Conservation (phyloP, 768 basidiomycete genomes). For the Leccinum sublutescens region DNA sequence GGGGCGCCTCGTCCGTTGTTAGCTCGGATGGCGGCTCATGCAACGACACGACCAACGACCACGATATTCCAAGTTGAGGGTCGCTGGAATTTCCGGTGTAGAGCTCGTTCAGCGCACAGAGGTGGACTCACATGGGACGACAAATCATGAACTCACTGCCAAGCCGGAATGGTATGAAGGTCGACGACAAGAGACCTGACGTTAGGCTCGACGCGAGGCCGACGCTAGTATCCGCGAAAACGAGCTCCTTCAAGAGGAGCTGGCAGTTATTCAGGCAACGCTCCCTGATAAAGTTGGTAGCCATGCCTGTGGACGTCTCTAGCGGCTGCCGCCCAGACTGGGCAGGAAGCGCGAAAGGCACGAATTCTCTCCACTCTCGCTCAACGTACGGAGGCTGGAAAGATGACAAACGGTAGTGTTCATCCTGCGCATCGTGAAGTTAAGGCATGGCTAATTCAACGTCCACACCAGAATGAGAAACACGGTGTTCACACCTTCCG, state of each 20-base stretch:
- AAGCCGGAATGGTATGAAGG: neutral
- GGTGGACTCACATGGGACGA: constrained; percentile 3
- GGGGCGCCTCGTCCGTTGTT: neutral
- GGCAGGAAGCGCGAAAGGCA: constrained; percentile 2
- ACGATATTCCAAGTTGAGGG: constrained; percentile 1
- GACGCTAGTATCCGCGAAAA: constrained; percentile 17
- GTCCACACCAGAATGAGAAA: neutral
- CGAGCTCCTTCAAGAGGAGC: constrained; percentile 11
- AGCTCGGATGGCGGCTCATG: neutral
- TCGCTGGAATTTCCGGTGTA: constrained; percentile 6
- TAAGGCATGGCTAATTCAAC: constrained; percentile 1
- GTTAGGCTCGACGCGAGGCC: constrained; percentile 8
- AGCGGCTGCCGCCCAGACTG: neutral
- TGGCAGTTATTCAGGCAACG: constrained; percentile 8
- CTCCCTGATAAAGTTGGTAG: constrained; percentile 11
- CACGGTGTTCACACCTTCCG: neutral
- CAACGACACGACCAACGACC: neutral
- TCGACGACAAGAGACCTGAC: constrained; percentile 9
- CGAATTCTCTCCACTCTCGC: neutral
- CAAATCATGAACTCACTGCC: constrained; percentile 12
- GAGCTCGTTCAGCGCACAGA: constrained; percentile 8
- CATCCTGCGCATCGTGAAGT: neutral
- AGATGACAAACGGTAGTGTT: constrained; percentile 6
- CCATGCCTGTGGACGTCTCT: neutral
- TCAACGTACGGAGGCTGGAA: neutral